phyloP scores from a whole-genome alignment of 352 stramenopile genomes.

The Phytophthora macrochlamydospora region DNA sequence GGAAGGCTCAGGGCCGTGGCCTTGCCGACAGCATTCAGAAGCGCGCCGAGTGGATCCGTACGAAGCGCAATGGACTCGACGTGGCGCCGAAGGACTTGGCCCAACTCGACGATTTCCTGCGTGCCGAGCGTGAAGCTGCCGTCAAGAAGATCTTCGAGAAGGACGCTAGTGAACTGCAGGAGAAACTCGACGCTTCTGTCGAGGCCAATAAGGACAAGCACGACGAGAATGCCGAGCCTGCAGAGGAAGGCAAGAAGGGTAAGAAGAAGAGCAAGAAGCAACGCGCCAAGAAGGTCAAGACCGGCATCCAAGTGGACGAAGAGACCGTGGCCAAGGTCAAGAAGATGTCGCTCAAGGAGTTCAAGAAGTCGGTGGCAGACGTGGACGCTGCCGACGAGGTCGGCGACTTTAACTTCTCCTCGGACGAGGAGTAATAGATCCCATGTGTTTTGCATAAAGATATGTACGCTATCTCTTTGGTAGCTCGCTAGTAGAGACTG shows the following conservation, averaged over 20 bases:
- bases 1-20: conserved; percentile 72
- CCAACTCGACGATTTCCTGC: conserved; percentile 88
- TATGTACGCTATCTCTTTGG: conserved; percentile 4
- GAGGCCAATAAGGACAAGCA: conserved; percentile 50
- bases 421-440: conserved; percentile 57
- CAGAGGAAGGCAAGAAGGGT: conserved; percentile 34
- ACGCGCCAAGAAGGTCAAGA: conserved; percentile 46
- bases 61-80: conserved; percentile 91
- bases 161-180: conserved; percentile 64
- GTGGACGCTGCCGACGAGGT: conserved; percentile 79
- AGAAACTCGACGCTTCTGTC: conserved; percentile 71
- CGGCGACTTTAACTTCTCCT: conserved; percentile 80
- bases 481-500: conserved; percentile 68
- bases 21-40: conserved; percentile 76
- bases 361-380: conserved; percentile 74
- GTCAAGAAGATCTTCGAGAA: conserved; percentile 87
- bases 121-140: conserved; percentile 75
- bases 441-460: conserved; percentile 19
- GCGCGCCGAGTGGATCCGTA: conserved; percentile 82
- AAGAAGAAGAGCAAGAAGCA: conserved; percentile 51
- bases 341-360: conserved; percentile 84
- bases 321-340: conserved; percentile 78
- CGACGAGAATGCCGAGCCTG: conserved; percentile 26
- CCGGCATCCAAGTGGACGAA: conserved; percentile 50
- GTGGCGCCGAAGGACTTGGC: conserved; percentile 86